Evolutionary conservation across 768 basidiomycete species (phyloP), one percentile per base, ranked within the genome.

Genomic region (Tulasnella calospora): DNA sequence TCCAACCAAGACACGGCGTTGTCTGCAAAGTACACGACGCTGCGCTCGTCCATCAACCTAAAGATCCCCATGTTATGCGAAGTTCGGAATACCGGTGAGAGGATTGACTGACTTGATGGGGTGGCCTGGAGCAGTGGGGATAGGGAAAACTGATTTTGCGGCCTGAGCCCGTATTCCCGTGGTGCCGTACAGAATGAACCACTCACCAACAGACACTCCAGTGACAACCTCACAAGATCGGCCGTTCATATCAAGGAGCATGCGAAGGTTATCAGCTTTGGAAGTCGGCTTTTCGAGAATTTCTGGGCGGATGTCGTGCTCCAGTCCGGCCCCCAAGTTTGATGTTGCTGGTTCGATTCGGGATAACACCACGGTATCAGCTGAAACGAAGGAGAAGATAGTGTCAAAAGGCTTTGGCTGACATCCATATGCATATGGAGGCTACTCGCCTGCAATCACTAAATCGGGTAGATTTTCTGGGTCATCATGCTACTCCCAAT

Each of bases 281-380:
- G 89, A 89, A 0, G 79, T 70, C 0, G 98, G 98, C 83, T 99
- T 99, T 84, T 99, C 98, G 1, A 99, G 86, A 9, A 99, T 86
- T 73, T 95, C 93, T 77, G 94, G 94, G 1, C 82, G 83, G 7
- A 84, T 83, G 35, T 86, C 83, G 1, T 89, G 88, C 12, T 89
- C 84, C 17, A 90, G 85, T 15, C 89, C 88, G 73, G 89, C 90
- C 12, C 90, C 87, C 0, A 84, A 84, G 74, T 88, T 87, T 15
- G 91, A 88, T 2, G 89, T 88, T 61, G 89, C 85, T 0, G 92
- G 90, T 73, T 89, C 87, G 0, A 89, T 87, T 81, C 92, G 93
- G 4, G 91, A 92, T 57, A 99, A 86, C n/a, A 99, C 95, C 21
- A 99, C 91, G 0, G 98, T 99, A 83, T 99, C 98, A 80, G 97